These are phyloP conservation scores for Phaeophleospora eucalypticola DNA, from an alignment of 2,329 filamentous ascomycete species.

Conservation along the genomic window DNA sequence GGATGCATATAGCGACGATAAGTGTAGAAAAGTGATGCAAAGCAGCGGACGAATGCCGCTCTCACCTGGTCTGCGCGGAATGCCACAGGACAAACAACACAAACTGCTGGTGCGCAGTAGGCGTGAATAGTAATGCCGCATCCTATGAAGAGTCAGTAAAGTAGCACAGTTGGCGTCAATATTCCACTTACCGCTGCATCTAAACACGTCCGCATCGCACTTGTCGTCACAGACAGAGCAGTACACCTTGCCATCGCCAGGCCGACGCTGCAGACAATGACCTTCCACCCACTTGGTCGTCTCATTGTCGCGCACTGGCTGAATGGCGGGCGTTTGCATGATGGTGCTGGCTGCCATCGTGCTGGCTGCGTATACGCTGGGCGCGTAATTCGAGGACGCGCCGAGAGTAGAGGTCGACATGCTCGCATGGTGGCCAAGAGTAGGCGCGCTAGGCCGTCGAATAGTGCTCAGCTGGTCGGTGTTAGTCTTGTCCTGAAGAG, in stretches of 20 bases:
- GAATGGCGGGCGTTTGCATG: conserved; percentile 78
- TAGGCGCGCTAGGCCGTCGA: conserved; percentile 59
- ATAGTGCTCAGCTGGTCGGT: conserved; percentile 53
- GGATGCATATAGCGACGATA: conserved; percentile 61
- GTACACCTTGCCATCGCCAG: conserved; percentile 55
- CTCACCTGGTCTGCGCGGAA: conserved; percentile 65
- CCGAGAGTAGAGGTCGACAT: conserved; percentile 64
- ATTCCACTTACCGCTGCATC: conserved; percentile 54
- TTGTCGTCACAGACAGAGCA: conserved; percentile 76
- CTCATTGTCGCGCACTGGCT: conserved; percentile 73
- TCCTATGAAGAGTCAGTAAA: conserved; percentile 36
- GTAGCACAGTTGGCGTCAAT: not conserved
- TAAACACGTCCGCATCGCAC: conserved; percentile 69
- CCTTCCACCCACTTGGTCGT: conserved; percentile 80
- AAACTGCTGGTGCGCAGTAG: conserved; percentile 57
- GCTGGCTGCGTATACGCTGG: conserved; percentile 80
- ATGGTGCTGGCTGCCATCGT: conserved; percentile 80
- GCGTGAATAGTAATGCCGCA: conserved; percentile 56
- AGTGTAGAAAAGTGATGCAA: conserved; percentile 65
- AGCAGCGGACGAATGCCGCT: conserved; percentile 65
- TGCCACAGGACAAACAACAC: conserved; percentile 60
- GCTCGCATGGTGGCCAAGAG: conserved; percentile 52
- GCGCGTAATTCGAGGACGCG: conserved; percentile 57
- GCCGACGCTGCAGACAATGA: conserved; percentile 68
- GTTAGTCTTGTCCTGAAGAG: conserved; percentile 31